Base-by-base conservation (phyloP, 371 early-diverging fungal genomes). In the Syncephalastrum sp. region DNA sequence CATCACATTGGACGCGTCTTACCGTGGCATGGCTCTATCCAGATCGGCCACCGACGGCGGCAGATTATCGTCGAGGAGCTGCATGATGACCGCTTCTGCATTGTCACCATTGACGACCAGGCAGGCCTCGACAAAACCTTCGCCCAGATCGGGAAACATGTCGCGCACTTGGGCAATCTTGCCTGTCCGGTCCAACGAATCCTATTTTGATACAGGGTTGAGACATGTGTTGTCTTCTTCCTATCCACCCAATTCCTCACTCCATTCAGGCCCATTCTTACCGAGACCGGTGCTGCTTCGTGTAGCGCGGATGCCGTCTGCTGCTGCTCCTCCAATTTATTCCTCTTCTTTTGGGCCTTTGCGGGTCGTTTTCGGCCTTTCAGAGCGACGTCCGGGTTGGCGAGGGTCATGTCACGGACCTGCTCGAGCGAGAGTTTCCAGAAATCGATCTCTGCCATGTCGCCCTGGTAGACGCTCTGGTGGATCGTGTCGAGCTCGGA, bases 101-200 rank as follows among this genome's bases (percentile, higher is more conserved):
- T 89, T 77, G 62, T 83, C 76, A 24, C 77, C 61, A 45, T 86
- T 84, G 0, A 81, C 79, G 7, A 75, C 65, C 23, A 95, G 75
- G 60, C 93, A 94, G 3, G 91, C 89, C 60, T 91, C 90, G 46
- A 96, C 81, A 63, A 94, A 94, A 1, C 95, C 94, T 25, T 88
- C 91, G 13, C 93, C 94, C 13, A 94, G 71, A 48, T 91, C 91
- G 0, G 95, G 91, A 50, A 95, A 91, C 43, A 95, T 49, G 53
- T 95, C 95, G 42, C 85, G 86, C 0, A 95, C 69, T 59, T 93
- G 91, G 1, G 87, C 85, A 25, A 95, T 87, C 14, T 83, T 74
- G 29, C 56, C 56, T 73, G 72, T 55, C 23, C 23, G 5, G 41
- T 44, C 42, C 19, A 52, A 4, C 33, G 38, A 5, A 33, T 33